Percentiles rank a stretch among this genome's conserved stretches.
These are phyloP conservation scores for Setaria italica DNA, from an alignment of 202 grass and related monocot species.

Conservation along the genomic window DNA sequence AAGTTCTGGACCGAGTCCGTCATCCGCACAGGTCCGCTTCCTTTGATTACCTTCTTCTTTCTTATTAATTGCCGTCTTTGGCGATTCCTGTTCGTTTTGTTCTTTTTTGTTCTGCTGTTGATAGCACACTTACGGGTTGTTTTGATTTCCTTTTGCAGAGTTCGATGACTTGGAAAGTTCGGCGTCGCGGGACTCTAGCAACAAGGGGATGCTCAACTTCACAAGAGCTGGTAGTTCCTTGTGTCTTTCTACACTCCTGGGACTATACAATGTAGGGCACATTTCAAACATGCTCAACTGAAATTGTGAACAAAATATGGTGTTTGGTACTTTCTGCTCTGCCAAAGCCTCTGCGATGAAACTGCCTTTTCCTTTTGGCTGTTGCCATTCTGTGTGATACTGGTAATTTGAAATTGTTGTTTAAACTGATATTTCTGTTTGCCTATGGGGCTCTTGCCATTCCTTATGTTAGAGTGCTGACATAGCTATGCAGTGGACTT, in stretches of 20 bases:
- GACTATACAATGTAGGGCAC: constrained; percentile 5
- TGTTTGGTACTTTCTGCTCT: neutral
- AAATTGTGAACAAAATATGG: neutral
- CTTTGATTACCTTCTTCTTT: neutral
- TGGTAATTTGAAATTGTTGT: constrained; percentile 26
- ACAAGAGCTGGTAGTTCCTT: constrained; percentile 72
- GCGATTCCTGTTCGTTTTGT: neutral
- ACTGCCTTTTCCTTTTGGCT: neutral
- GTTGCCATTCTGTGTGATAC: no score
- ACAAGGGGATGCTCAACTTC: constrained; percentile 73
- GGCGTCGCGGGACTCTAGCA: constrained; percentile 58
- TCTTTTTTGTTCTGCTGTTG: neutral
- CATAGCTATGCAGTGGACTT: constrained; percentile 2
- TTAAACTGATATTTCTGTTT: constrained; percentile 17
- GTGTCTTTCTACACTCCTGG: neutral
- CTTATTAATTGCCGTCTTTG: neutral
- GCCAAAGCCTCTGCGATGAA: constrained; percentile 9
- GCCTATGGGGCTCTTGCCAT: neutral
- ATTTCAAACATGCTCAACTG: constrained; percentile 10
- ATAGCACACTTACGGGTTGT: constrained; percentile 21
- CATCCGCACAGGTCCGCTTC: constrained; percentile 70
- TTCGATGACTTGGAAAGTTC: constrained; percentile 80
- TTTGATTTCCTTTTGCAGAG: constrained; percentile 61
- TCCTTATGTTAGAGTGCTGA: constrained; percentile 11
- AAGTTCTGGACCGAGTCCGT: constrained; percentile 95